Evolutionary conservation across 139 green algal species (phyloP).

Genomic region (Raphidocelis subcapitata): DNA sequence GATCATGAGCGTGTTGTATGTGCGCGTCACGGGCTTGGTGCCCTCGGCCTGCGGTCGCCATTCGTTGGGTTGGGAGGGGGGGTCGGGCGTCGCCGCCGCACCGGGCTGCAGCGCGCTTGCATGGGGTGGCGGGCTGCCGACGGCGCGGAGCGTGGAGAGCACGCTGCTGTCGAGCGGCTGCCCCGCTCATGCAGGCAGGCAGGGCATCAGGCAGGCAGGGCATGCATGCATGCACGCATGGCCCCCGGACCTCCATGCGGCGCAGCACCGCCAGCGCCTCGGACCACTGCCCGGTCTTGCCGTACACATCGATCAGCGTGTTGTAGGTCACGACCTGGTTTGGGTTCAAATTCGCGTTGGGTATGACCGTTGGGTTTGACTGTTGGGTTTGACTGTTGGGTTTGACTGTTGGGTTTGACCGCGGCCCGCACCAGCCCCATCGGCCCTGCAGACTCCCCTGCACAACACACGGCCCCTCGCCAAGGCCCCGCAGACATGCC

Average conservation of each 20-base stretch:
- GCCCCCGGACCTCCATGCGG: conserved; percentile 26
- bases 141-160: neutral
- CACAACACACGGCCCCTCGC: too few relatives aligned
- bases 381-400: too few relatives aligned
- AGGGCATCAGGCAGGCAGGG: too few relatives aligned
- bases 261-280: conserved; percentile 53
- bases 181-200: too few relatives aligned
- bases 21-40: conserved; percentile 62
- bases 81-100: neutral
- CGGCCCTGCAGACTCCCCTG: neutral
- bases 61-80: neutral
- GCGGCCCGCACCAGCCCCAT: neutral
- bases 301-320: conserved; percentile 74
- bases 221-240: neutral
- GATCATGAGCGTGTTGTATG: conserved; percentile 56
- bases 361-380: neutral
- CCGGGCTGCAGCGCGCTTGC: neutral
- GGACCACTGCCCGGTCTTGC: conserved; percentile 72
- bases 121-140: neutral
- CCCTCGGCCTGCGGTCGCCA: conserved; percentile 7
- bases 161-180: too few relatives aligned
- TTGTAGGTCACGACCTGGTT: conserved; percentile 66
- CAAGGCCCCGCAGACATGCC: too few relatives aligned
- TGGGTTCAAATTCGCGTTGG: neutral
- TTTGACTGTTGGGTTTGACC: too few relatives aligned